A percentile compares a stretch with the other conserved stretches of the same genome.
Conservation (phyloP, 2,329 filamentous ascomycete species). For the Penicillium expansum region DNA sequence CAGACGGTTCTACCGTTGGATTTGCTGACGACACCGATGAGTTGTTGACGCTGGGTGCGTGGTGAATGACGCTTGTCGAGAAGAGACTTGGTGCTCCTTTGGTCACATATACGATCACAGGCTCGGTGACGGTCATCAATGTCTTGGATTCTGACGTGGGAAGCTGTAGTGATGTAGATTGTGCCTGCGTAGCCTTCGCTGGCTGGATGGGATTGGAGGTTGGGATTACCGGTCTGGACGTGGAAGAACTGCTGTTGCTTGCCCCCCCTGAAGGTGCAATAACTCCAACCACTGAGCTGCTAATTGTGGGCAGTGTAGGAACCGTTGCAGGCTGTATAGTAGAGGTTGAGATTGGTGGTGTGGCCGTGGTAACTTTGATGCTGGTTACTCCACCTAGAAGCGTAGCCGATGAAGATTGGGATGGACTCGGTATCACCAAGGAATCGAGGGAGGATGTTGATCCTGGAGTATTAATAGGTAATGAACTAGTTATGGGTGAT, state of each 20-base stretch:
- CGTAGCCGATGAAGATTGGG: not conserved
- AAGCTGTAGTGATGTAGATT: not conserved
- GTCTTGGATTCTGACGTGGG: not conserved
- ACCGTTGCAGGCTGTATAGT: not conserved
- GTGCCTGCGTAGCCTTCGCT: not conserved
- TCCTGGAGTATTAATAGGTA: not conserved
- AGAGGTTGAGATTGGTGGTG: not conserved
- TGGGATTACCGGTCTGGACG: not conserved
- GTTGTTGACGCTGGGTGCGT: not conserved
- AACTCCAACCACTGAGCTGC: not conserved
- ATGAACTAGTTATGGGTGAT: not conserved
- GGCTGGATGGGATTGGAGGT: not conserved
- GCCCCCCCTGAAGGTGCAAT: not conserved
- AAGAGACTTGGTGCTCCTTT: not conserved
- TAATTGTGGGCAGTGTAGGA: not conserved
- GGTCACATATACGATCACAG: conserved; percentile 7
- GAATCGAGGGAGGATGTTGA: not conserved
- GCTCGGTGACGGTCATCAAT: not conserved
- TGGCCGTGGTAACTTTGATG: not conserved
- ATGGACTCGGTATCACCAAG: not conserved
- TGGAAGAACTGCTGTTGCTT: not conserved
- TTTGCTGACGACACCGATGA: not conserved
- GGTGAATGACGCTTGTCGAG: not conserved
- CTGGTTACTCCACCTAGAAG: not conserved
- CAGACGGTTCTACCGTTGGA: not conserved